phyloP scores from a whole-genome alignment of 225 moss, liverwort and hornwort species.

The Pseudisothecium myosuroides region DNA sequence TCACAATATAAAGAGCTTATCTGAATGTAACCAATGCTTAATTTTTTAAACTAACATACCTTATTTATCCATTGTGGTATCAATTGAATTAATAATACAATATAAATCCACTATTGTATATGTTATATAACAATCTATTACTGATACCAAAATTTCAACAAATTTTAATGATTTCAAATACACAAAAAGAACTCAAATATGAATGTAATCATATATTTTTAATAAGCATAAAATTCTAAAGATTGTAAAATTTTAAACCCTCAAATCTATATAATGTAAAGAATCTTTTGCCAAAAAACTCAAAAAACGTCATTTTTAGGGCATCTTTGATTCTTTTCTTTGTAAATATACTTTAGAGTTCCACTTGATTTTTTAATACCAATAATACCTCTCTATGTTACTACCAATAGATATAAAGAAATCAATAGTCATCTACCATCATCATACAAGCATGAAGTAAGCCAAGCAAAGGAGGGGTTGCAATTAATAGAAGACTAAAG shows the following conservation, averaged over 20 bases:
- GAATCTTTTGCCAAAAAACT: too few relatives aligned
- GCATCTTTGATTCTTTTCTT: not conserved
- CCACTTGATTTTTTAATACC: fast-evolving
- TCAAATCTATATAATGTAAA: not conserved
- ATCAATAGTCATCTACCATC: too few relatives aligned
- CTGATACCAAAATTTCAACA: not conserved
- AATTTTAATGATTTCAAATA: not conserved
- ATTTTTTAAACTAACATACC: not conserved
- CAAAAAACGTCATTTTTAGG: not conserved
- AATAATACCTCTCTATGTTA: not conserved
- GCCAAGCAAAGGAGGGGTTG: too few relatives aligned
- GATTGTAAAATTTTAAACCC: not conserved
- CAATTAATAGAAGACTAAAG: too few relatives aligned
- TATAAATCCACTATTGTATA: not conserved
- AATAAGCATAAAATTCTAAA: not conserved
- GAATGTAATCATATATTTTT: not conserved
- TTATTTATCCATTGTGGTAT: not conserved
- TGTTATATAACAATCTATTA: not conserved
- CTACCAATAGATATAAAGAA: too few relatives aligned
- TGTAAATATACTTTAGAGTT: not conserved
- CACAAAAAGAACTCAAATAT: not conserved
- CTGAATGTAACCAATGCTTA: not conserved
- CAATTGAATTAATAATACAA: not conserved
- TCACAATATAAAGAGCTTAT: not conserved
- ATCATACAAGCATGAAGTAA: too few relatives aligned